These are phyloP conservation scores for Zygosaccharomyces kombuchaensis DNA, from an alignment of 805 yeast species.

Conservation along the genomic window DNA sequence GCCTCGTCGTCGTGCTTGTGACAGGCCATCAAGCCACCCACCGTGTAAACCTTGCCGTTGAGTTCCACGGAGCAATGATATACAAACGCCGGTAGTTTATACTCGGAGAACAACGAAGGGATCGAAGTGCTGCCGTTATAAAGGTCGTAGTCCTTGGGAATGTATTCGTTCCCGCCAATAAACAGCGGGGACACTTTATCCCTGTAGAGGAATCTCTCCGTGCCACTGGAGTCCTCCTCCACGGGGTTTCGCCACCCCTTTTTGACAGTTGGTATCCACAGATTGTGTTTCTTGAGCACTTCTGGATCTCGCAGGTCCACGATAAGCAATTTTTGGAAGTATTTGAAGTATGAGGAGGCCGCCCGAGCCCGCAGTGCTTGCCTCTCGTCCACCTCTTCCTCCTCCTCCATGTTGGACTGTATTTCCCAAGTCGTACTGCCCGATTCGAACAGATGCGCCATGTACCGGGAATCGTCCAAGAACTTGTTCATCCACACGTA, in stretches of 20 bases:
- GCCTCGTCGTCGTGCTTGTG: slow-evolving; percentile 25
- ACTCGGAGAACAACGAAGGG: slow-evolving; percentile 36
- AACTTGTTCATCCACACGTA: slow-evolving; percentile 16
- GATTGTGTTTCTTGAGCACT: slow-evolving; percentile 22
- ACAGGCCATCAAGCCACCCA: slow-evolving; percentile 44
- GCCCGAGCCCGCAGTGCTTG: slow-evolving; percentile 7
- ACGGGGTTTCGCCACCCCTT: slow-evolving; percentile 11
- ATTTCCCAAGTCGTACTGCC: background rate
- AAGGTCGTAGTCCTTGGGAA: slow-evolving; percentile 23
- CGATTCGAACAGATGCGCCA: slow-evolving; percentile 16
- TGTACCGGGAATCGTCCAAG: slow-evolving; percentile 13
- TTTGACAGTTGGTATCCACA: slow-evolving; percentile 30
- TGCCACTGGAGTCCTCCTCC: background rate
- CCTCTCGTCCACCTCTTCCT: slow-evolving; percentile 8
- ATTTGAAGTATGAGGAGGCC: slow-evolving; percentile 20
- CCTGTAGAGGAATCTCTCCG: slow-evolving; percentile 5
- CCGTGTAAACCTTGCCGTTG: slow-evolving; percentile 36
- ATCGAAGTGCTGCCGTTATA: slow-evolving; percentile 27
- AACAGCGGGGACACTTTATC: slow-evolving; percentile 25
- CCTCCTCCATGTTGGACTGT: background rate
- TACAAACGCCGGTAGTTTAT: slow-evolving; percentile 40
- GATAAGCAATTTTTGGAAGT: slow-evolving; percentile 23
- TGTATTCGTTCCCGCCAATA: slow-evolving; percentile 23
- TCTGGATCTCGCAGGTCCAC: slow-evolving; percentile 19
- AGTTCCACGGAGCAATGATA: slow-evolving; percentile 43